Evolutionary conservation across 495 filamentous ascomycete species (phyloP).

Genomic region (Aspergillus conjunctus): DNA sequence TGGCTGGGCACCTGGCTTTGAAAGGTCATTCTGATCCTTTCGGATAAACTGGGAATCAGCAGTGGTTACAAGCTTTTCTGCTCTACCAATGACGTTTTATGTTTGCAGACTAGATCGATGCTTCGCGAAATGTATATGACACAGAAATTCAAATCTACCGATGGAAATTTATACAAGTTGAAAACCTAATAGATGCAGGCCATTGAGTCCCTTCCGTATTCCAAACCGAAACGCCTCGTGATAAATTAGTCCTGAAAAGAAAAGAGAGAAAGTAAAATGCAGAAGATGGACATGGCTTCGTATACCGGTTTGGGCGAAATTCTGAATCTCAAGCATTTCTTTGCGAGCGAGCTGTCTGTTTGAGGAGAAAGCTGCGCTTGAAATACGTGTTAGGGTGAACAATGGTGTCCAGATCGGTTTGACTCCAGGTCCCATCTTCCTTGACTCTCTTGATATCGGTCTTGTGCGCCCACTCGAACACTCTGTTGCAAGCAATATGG

Average conservation of each 20-base stretch:
- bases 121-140: slow-evolving; percentile 1
- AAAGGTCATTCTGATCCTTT: slow-evolving; percentile 66
- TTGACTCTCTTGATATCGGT: slow-evolving; percentile 86
- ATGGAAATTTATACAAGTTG: slow-evolving; percentile 15
- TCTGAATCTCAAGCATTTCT: slow-evolving; percentile 28
- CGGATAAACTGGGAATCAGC: slow-evolving; percentile 77
- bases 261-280: slow-evolving; percentile 7
- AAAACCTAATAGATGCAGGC: slow-evolving; percentile 12
- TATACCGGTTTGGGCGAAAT: slow-evolving; percentile 25
- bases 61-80: slow-evolving; percentile 62
- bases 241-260: slow-evolving; percentile 6
- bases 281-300: slow-evolving; percentile 32
- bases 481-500: slow-evolving; percentile 95
- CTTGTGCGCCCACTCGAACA: slow-evolving; percentile 88
- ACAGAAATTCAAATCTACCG: neutral
- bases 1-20: slow-evolving; percentile 79
- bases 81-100: slow-evolving; percentile 4
- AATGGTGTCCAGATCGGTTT: slow-evolving; percentile 88
- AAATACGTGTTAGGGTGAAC: slow-evolving; percentile 98
- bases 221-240: slow-evolving; percentile 26
- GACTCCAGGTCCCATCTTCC: slow-evolving; percentile 74
- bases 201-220: slow-evolving; percentile 13
- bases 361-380: slow-evolving; percentile 86
- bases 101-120: neutral
- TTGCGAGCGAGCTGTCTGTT: slow-evolving; percentile 54